Evolutionary conservation across 192 early-diverging fungal species (phyloP).

Genomic region (Coemansia sp.): DNA sequence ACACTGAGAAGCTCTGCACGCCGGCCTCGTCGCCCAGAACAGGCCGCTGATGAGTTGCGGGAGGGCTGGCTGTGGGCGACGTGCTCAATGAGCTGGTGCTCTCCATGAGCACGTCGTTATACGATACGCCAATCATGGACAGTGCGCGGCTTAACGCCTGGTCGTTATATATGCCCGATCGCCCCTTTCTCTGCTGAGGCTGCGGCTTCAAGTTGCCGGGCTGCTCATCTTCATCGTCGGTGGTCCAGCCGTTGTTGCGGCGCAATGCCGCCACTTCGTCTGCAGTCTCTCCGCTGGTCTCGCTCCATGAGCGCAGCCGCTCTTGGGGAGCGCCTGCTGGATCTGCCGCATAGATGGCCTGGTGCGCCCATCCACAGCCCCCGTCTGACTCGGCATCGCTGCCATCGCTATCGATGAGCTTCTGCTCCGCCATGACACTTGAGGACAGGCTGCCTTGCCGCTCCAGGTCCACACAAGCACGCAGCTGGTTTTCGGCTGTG

Average conservation of each 20-base stretch:
- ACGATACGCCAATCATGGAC: constrained; percentile 52
- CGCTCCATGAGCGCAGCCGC: constrained; percentile 27
- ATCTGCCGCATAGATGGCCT: constrained; percentile 13
- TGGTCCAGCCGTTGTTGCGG: constrained; percentile 8
- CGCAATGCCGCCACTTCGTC: not conserved
- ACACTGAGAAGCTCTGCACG: constrained; percentile 19
- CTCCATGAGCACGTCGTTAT: constrained; percentile 27
- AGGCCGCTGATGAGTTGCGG: not conserved
- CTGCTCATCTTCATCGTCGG: constrained; percentile 1
- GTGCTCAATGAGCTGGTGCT: constrained; percentile 10
- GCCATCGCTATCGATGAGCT: constrained; percentile 33
- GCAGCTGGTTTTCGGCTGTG: constrained; percentile 15
- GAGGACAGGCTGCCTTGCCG: constrained; percentile 23
- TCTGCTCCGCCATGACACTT: constrained; percentile 23
- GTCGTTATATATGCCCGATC: constrained; percentile 17
- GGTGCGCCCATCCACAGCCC: constrained; percentile 24
- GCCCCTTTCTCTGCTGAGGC: not conserved
- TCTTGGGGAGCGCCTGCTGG: not conserved
- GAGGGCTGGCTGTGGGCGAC: not conserved
- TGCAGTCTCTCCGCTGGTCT: constrained; percentile 1
- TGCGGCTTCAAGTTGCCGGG: not conserved
- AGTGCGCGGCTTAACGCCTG: constrained; percentile 38
- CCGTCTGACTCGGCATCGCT: constrained; percentile 26
- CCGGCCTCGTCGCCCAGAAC: not conserved
- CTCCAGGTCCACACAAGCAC: constrained; percentile 3